Base-by-base conservation (phyloP, 2,329 filamentous ascomycete species). In the Lachnellula subtilissima region DNA sequence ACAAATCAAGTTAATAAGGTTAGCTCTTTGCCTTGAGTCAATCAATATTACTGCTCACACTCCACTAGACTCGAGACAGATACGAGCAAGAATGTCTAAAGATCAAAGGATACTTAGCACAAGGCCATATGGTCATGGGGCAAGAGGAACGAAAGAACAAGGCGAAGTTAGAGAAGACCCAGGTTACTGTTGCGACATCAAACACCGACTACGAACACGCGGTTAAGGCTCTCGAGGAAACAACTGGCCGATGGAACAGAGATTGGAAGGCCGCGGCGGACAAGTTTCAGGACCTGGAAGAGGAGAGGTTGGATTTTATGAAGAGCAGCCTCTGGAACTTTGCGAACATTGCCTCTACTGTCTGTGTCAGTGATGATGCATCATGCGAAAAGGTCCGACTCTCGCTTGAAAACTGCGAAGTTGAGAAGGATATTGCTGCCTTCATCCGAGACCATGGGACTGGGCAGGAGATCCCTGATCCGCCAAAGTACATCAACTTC, bases 41-140 rank as follows among this genome's bases (percentile, higher is more conserved):
- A 15, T 8, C 28, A 15, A 17, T 12, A 9, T 32, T 14, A 23
- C 23, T 48, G 45, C 45, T 48, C 11, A 48, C 23, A 19, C 60
- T 37, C 17, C 11, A 22, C 6, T 60, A 91, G 88, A 89, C 92
- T 15, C 84, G 94, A 63, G 94, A 99, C 74, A 87, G 88, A 50
- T 99, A 95, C 71, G 94, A 99, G 74, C 93, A 99, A 73, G 95
- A 99, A 66, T 97, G 93, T 70, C 79, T 99, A 46, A 94, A 96
- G 71, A 97, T 99, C 72, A 99, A 99, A 74, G 94, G 94, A 40
- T 99, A 99, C 69, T 83, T 99, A 4, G 94, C 95, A 4, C 94
- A 99, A 73, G 94, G 94, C 9, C 95, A 99, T 71, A 99, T 99
- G 94, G 94, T 99, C 56, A 99, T 99, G 94, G 94, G 94, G 14